phyloP scores from a whole-genome alignment of 768 basidiomycete species.

The Tephrocybe sp. region DNA sequence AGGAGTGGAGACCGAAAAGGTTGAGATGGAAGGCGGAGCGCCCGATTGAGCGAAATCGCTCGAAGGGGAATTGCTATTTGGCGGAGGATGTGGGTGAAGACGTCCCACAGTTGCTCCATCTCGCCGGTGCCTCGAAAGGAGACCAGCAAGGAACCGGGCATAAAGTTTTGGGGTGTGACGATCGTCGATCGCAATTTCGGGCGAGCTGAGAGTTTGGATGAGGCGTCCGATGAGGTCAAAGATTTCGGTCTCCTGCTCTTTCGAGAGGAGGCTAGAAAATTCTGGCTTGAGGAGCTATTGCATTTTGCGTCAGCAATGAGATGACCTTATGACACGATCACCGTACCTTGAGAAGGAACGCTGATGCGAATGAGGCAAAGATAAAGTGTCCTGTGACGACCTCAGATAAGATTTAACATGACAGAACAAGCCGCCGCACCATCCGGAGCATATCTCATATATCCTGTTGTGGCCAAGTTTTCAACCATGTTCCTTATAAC shows the following conservation, averaged over 20 bases:
- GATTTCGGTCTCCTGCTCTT: slow-evolving; percentile 65
- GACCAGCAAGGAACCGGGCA: slow-evolving; percentile 73
- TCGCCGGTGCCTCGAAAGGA: slow-evolving; percentile 66
- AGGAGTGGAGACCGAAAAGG: slow-evolving; percentile 24
- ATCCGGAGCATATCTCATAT: slow-evolving; percentile 78
- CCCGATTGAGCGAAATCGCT: slow-evolving; percentile 15
- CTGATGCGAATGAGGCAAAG: slow-evolving; percentile 78
- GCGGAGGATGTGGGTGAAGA: slow-evolving; percentile 48
- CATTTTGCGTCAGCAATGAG: background rate
- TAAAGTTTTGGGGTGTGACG: slow-evolving; percentile 79
- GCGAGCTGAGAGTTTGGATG: slow-evolving; percentile 68
- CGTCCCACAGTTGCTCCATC: slow-evolving; percentile 63
- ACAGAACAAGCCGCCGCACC: slow-evolving; percentile 38
- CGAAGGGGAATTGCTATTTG: slow-evolving; percentile 27
- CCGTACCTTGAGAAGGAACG: slow-evolving; percentile 75
- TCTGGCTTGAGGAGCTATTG: slow-evolving; percentile 69
- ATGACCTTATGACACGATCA: background rate
- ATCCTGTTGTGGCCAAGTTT: slow-evolving; percentile 63
- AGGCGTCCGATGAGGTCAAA: slow-evolving; percentile 69
- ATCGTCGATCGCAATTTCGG: slow-evolving; percentile 77
- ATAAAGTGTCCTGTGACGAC: slow-evolving; percentile 62
- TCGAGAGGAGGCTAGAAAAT: slow-evolving; percentile 58
- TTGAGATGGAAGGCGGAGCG: slow-evolving; percentile 24
- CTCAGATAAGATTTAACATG: background rate
- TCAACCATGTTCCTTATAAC: slow-evolving; percentile 68